Base-by-base conservation (phyloP, 2,329 filamentous ascomycete genomes). In the Aspergillus candidus region DNA sequence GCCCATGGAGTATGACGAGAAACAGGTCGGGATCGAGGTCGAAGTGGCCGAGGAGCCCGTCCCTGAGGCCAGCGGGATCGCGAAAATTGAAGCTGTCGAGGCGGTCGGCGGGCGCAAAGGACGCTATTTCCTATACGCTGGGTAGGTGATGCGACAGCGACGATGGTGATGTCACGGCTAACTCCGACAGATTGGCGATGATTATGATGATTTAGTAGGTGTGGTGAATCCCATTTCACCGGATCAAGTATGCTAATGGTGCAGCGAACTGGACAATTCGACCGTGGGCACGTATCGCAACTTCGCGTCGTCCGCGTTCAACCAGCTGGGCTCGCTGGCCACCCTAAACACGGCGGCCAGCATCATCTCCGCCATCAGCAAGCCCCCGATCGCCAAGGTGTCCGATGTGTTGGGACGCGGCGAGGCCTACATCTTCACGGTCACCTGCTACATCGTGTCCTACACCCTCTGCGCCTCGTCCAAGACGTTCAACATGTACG, bases 341-440 rank as follows among this genome's bases (percentile, higher is more conserved):
- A 62, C 64, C 2, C 48, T 70, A 6, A 58, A 56, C 33, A 68
- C 67, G 0, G 66, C 66, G 4, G 59, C 57, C 4, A 62, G 61
- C 29, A 67, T 72, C 31, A 57, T 70, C 29, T 61, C 61, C 7
- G 67, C 66, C 3, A 60, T 71, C 7, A 44, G 63, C 13, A 72
- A 72, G 49, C 64, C 69, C 0, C 66, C 66, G 0, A 63, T 70
- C 10, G 67, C 70, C 11, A 72, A 71, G 43, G 46, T 71, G 5
- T 70, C 69, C 5, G 67, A 72, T 44, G 67, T 71, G 12, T 52
- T 70, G 11, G 69, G 70, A 1, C 59, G 68, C 43, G 67, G 55
- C 6, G 62, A 70, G 47, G 62, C 63, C 3, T 70, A 69, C 40
- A 53, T 61, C 18, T 49, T 61, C 33, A 57, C 62, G 22, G 48